Evolutionary conservation across 2,329 filamentous ascomycete species (phyloP).

Genomic region (Botrytis medusae): DNA sequence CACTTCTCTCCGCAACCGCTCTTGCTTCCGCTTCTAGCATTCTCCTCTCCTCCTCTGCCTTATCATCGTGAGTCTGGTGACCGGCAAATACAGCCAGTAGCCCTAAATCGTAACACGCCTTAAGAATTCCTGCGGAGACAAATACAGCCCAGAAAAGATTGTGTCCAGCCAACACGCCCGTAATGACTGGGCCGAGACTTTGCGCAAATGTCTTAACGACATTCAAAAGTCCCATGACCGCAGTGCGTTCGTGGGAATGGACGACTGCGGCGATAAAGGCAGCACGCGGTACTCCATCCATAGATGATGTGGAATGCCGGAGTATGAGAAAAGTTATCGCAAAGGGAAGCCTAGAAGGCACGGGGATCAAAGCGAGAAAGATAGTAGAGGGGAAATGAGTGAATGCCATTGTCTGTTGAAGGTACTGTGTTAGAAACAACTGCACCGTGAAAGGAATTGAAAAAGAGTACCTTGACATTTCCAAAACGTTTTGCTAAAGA

Average conservation of each 20-base stretch:
- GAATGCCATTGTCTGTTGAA: constrained; percentile 66
- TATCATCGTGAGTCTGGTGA: constrained; percentile 37
- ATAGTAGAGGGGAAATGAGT: constrained; percentile 70
- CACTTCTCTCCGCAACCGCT: constrained; percentile 29
- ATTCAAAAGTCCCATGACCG: constrained; percentile 69
- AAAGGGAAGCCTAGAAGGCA: constrained; percentile 53
- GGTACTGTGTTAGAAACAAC: neutral
- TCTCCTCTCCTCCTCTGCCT: constrained; percentile 29
- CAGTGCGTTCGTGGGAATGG: constrained; percentile 64
- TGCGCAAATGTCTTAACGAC: constrained; percentile 65
- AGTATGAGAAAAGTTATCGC: constrained; percentile 61
- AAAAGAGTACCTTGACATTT: constrained; percentile 58
- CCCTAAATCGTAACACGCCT: constrained; percentile 60
- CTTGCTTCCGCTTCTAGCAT: constrained; percentile 27
- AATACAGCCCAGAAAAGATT: constrained; percentile 63
- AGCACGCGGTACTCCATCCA: constrained; percentile 69
- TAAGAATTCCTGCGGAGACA: constrained; percentile 60
- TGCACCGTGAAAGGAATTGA: constrained; percentile 32
- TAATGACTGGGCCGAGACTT: constrained; percentile 61
- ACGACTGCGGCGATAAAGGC: constrained; percentile 69
- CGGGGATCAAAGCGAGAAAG: constrained; percentile 61
- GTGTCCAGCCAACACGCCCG: constrained; percentile 59
- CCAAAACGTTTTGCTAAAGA: constrained; percentile 56
- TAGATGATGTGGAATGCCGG: constrained; percentile 61
- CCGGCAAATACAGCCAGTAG: constrained; percentile 52